Percentiles rank a stretch among this genome's conserved stretches.
Conservation (phyloP, 83 land plant genomes). For the Thuja plicata region DNA sequence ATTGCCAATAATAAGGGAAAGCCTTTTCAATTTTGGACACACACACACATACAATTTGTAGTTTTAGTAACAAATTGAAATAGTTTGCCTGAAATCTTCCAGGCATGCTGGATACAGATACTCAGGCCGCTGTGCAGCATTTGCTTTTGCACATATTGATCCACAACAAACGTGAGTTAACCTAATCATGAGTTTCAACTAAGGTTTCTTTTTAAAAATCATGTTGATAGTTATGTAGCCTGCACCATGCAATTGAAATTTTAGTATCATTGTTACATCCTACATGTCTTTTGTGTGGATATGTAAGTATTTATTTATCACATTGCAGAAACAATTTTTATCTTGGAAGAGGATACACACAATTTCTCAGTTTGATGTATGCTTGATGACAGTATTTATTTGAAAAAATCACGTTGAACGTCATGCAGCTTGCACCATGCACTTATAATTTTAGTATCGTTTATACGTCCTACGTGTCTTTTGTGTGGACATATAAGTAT, state of each 20-base stretch:
- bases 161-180: conserved; percentile 72
- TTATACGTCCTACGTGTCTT: not conserved
- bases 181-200: not conserved
- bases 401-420: no score
- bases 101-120: conserved; percentile 99
- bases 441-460: not conserved
- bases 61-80: not conserved
- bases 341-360: not conserved
- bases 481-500: not conserved
- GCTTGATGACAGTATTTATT: not conserved
- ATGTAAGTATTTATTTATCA: not conserved
- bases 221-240: not conserved
- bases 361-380: not conserved
- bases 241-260: not conserved
- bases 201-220: not conserved
- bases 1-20: not conserved
- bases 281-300: not conserved
- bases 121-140: conserved; percentile 97
- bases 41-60: not conserved
- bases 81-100: conserved; percentile 18
- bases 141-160: conserved; percentile 93
- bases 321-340: not conserved
- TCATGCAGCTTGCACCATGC: not conserved
- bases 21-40: not conserved
- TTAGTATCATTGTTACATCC: not conserved